phyloP scores from a whole-genome alignment of 495 filamentous ascomycete species.

The Lophiotrema nucula region DNA sequence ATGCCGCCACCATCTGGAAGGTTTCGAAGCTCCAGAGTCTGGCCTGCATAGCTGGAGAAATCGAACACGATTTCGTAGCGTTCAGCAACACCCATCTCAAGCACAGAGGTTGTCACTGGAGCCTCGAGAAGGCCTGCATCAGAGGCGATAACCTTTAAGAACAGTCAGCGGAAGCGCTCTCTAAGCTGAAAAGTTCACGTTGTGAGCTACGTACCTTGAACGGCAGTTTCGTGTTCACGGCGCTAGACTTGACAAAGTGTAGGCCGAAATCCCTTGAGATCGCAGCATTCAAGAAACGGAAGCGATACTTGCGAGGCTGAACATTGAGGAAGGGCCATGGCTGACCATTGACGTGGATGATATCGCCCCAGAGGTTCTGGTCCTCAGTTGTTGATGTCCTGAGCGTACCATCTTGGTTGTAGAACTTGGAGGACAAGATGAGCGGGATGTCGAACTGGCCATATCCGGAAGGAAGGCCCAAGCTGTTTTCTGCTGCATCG shows the following conservation, averaged over 20 bases:
- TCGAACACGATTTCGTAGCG: conserved; percentile 57
- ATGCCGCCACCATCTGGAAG: conserved; percentile 35
- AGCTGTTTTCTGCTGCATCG: conserved; percentile 46
- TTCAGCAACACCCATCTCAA: conserved; percentile 53
- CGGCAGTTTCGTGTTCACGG: conserved; percentile 37
- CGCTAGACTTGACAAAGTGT: conserved; percentile 41
- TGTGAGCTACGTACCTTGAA: too few relatives aligned
- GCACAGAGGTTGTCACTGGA: conserved; percentile 38
- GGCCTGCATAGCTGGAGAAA: conserved; percentile 48
- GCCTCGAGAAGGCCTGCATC: conserved; percentile 49
- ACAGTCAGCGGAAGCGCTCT: too few relatives aligned
- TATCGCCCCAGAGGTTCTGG: conserved; percentile 52
- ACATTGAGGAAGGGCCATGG: conserved; percentile 56
- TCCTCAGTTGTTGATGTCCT: conserved; percentile 42
- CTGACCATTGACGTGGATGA: conserved; percentile 57
- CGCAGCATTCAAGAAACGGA: conserved; percentile 52
- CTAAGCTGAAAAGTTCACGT: too few relatives aligned
- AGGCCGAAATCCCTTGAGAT: conserved; percentile 51
- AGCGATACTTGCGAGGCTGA: conserved; percentile 58
- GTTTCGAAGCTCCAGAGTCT: conserved; percentile 52
- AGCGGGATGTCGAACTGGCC: conserved; percentile 51
- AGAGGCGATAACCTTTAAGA: conserved; percentile 57
- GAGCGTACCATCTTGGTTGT: conserved; percentile 49
- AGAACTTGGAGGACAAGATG: conserved; percentile 50
- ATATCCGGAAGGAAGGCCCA: conserved; percentile 49